These are phyloP conservation scores for Acer campestre DNA, from an alignment of 345 rosid species.

Conservation along the genomic window DNA sequence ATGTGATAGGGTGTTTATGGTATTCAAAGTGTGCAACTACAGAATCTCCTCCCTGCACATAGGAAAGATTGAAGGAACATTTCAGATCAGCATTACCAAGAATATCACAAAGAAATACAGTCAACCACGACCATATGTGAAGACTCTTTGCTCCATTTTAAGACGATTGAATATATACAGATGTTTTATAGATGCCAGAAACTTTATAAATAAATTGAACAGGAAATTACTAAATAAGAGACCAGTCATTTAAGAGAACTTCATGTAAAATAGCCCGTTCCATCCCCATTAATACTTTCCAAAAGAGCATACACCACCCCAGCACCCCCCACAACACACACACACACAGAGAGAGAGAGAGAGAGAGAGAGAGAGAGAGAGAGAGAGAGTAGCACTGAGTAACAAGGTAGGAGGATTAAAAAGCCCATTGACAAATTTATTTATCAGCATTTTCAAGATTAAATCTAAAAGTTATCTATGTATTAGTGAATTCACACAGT, in stretches of 20 bases:
- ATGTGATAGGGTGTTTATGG: conserved; percentile 87
- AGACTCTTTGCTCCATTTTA: not conserved
- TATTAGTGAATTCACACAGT: not conserved
- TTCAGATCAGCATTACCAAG: not conserved
- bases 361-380: not conserved
- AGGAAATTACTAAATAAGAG: not conserved
- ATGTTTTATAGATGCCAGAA: not conserved
- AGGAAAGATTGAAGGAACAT: not conserved
- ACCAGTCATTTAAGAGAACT: not conserved
- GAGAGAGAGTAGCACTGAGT: not conserved
- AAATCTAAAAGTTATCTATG: not conserved
- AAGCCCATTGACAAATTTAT: not conserved
- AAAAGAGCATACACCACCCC: not conserved
- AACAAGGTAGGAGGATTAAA: not conserved
- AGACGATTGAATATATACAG: not conserved
- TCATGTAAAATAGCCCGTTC: not conserved
- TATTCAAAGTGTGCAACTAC: conserved; percentile 90
- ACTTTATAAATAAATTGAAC: not conserved
- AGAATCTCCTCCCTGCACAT: conserved; percentile 64
- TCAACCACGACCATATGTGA: not conserved
- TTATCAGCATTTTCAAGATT: not conserved
- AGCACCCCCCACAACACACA: not conserved
- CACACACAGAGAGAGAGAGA: not conserved
- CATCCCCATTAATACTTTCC: not conserved
- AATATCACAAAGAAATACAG: not conserved